These are phyloP conservation scores for Microdochium trichocladiopsis DNA, from an alignment of 2,329 filamentous ascomycete genomes.

Conservation along the genomic window DNA sequence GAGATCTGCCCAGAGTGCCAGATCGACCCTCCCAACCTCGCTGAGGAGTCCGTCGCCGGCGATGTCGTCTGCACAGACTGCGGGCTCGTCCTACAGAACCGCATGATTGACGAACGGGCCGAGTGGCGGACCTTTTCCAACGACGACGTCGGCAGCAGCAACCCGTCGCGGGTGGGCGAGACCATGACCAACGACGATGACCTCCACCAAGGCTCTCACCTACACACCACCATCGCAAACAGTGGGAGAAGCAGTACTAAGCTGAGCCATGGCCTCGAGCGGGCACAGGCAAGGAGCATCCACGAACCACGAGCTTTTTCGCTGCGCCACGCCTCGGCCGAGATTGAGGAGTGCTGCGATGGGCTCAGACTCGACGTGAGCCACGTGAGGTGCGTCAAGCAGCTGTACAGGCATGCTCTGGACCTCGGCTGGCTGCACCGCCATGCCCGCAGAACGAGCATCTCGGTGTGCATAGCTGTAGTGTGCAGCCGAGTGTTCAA, in stretches of 20 bases:
- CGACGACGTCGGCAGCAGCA: conserved; percentile 68
- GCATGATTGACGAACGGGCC: conserved; percentile 65
- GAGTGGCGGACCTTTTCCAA: conserved; percentile 77
- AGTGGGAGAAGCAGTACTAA: background rate
- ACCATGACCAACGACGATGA: conserved; percentile 48
- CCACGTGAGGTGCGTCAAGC: background rate
- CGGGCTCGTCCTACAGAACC: conserved; percentile 61
- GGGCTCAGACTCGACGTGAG: background rate
- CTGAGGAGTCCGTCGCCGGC: conserved; percentile 62
- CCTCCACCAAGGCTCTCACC: conserved; percentile 62
- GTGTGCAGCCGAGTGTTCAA: background rate
- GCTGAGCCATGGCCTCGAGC: background rate
- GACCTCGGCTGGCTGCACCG: background rate
- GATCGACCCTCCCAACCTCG: conserved; percentile 61
- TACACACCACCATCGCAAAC: conserved; percentile 18
- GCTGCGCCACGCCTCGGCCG: background rate
- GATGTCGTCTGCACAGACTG: conserved; percentile 68
- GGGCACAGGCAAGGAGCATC: background rate
- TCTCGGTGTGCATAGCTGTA: background rate
- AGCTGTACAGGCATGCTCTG: background rate
- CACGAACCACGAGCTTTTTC: background rate
- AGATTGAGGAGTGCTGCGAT: background rate
- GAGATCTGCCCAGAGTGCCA: conserved; percentile 65
- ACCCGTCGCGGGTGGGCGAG: conserved; percentile 71
- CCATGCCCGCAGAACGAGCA: background rate